Conservation (phyloP, 2,329 filamentous ascomycete genomes). For the Dichotomopilus funicola region DNA sequence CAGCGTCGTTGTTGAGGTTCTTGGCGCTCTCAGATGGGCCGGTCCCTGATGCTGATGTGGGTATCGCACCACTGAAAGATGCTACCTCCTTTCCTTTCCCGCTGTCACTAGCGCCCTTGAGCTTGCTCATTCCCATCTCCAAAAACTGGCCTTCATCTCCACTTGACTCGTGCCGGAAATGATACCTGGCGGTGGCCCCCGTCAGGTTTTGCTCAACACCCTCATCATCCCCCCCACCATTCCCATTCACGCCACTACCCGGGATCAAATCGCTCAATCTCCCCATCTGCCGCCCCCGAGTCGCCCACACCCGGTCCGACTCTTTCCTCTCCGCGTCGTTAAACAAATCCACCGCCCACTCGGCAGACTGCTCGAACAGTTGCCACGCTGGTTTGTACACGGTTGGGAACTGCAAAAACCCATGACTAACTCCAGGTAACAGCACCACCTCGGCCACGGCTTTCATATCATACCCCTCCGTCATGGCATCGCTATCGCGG, state of each 20-base stretch:
- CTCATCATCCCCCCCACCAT: slow-evolving; percentile 11
- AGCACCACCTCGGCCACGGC: slow-evolving; percentile 76
- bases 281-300: slow-evolving; percentile 12
- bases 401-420: slow-evolving; percentile 84
- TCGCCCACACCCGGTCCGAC: slow-evolving; percentile 27
- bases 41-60: neutral
- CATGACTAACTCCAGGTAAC: slow-evolving; percentile 84
- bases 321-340: slow-evolving; percentile 44
- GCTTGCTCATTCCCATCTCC: slow-evolving; percentile 4
- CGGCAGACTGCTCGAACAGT: slow-evolving; percentile 69
- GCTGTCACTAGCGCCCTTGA: neutral
- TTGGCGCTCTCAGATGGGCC: neutral
- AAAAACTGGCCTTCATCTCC: slow-evolving; percentile 27
- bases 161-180: slow-evolving; percentile 49
- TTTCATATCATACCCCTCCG: slow-evolving; percentile 60
- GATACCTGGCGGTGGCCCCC: too few relatives aligned
- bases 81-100: neutral
- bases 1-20: slow-evolving; percentile 3
- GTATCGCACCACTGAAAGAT: neutral
- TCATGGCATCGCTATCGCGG: slow-evolving; percentile 36
- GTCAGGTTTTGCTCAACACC: neutral
- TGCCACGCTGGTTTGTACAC: slow-evolving; percentile 88
- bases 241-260: slow-evolving; percentile 4
- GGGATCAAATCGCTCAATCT: neutral
- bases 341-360: slow-evolving; percentile 80